A percentile compares a stretch with the other conserved stretches of the same genome.
Conservation (phyloP, 2,329 filamentous ascomycete species). For the Sporothrix variecibatus region DNA sequence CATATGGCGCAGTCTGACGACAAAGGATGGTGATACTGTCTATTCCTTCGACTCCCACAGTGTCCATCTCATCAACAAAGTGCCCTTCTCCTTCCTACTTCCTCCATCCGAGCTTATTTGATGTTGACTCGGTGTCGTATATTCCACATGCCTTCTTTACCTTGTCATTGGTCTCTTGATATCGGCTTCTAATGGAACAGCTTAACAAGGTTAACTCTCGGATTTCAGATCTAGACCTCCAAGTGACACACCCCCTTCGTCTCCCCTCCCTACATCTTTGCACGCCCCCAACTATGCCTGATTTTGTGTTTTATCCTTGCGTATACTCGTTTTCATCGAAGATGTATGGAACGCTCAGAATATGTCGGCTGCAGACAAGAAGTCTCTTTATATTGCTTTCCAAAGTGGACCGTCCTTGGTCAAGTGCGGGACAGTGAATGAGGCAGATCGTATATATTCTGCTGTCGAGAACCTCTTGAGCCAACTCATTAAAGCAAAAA, state of each 20-base stretch:
- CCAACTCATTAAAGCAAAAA: not conserved
- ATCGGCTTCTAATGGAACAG: not conserved
- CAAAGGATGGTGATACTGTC: not conserved
- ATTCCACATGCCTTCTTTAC: not conserved
- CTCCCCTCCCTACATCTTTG: not conserved
- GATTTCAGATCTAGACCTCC: slow-evolving; percentile 15
- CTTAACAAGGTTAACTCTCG: not conserved
- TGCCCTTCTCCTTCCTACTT: not conserved
- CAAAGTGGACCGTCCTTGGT: not conserved
- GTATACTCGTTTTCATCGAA: not conserved
- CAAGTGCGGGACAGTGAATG: not conserved
- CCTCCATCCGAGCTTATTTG: not conserved
- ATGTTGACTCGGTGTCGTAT: not conserved
- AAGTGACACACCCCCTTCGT: slow-evolving; percentile 13
- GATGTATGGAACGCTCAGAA: slow-evolving; percentile 2
- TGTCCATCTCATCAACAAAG: not conserved
- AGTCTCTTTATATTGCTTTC: not conserved
- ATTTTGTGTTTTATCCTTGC: not conserved
- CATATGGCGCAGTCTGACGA: not conserved
- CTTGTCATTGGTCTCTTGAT: not conserved
- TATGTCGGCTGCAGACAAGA: not conserved
- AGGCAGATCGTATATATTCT: slow-evolving; percentile 7
- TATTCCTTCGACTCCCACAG: not conserved
- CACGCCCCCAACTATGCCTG: slow-evolving; percentile 1
- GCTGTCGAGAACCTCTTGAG: not conserved